These are phyloP conservation scores for Sinapis alba DNA, from an alignment of 441 rosid species.

Conservation along the genomic window DNA sequence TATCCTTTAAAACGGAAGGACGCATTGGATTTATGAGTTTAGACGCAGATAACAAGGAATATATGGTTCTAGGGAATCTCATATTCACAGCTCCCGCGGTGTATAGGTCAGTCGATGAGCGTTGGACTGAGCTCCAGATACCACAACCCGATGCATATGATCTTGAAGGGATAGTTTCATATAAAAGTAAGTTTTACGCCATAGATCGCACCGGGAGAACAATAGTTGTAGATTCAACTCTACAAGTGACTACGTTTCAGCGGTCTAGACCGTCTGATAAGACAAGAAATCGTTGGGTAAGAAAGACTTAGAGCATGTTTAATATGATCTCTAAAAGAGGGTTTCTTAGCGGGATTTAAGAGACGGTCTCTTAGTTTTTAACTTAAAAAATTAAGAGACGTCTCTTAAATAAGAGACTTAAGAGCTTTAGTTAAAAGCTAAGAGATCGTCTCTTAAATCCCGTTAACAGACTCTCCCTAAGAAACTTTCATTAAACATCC, in stretches of 20 bases:
- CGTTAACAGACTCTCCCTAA: too few relatives aligned
- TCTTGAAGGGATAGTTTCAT: background rate
- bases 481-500: too few relatives aligned
- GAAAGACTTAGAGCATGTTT: too few relatives aligned
- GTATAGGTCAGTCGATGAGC: slow-evolving; percentile 12
- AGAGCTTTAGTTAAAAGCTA: too few relatives aligned
- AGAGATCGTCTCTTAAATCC: too few relatives aligned
- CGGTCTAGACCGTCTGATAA: slow-evolving; percentile 15
- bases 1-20: too few relatives aligned
- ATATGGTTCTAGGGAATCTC: slow-evolving; percentile 1
- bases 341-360: too few relatives aligned
- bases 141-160: background rate
- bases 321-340: too few relatives aligned
- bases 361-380: too few relatives aligned
- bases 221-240: slow-evolving; percentile 19
- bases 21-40: slow-evolving; percentile 6
- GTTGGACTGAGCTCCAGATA: slow-evolving; percentile 21
- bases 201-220: slow-evolving; percentile 15
- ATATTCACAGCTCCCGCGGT: background rate
- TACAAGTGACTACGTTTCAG: slow-evolving; percentile 20
- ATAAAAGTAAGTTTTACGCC: slow-evolving; percentile 15
- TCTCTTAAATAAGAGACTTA: too few relatives aligned
- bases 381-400: too few relatives aligned
- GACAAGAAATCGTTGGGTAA: slow-evolving; percentile 32
- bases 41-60: background rate